Conservation (phyloP, 2,329 filamentous ascomycete genomes). For the Trichophyton rubrum region DNA sequence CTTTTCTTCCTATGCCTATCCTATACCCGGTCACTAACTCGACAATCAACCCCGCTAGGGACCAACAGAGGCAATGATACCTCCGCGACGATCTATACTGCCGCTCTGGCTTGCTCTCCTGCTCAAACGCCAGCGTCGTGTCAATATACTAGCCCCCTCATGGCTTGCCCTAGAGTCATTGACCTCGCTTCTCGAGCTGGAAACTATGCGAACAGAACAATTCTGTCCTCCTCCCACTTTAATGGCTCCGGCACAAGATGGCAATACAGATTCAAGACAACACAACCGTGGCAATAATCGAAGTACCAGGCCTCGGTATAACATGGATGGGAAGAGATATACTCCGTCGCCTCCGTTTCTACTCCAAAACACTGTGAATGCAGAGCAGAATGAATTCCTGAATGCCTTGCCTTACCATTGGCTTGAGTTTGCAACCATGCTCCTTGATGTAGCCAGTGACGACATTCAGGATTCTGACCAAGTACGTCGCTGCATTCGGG, state of each 20-base stretch:
- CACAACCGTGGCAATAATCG: slow-evolving; percentile 17
- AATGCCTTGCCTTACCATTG: slow-evolving; percentile 78
- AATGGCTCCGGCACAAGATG: slow-evolving; percentile 28
- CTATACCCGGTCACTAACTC: not conserved
- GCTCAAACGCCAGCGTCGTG: slow-evolving; percentile 84
- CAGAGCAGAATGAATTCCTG: slow-evolving; percentile 3
- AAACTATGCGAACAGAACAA: slow-evolving; percentile 57
- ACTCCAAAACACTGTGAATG: slow-evolving; percentile 55
- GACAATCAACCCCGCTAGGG: slow-evolving; percentile 44
- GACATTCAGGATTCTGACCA: slow-evolving; percentile 64
- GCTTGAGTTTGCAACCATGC: slow-evolving; percentile 78
- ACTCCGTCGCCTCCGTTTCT: slow-evolving; percentile 60
- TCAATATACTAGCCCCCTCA: slow-evolving; percentile 79
- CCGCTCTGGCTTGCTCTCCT: slow-evolving; percentile 93
- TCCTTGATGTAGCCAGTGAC: slow-evolving; percentile 73
- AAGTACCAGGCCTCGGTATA: slow-evolving; percentile 18
- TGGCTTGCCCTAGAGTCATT: slow-evolving; percentile 76
- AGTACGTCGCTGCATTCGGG: slow-evolving; percentile 62
- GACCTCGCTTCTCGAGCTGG: slow-evolving; percentile 62
- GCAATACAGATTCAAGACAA: slow-evolving; percentile 17
- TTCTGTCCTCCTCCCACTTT: slow-evolving; percentile 69
- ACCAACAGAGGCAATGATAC: slow-evolving; percentile 59
- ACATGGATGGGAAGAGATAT: slow-evolving; percentile 30
- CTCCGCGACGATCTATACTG: slow-evolving; percentile 64
- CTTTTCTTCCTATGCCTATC: slow-evolving; percentile 4